These are phyloP conservation scores for Nicotiana obtusifolia DNA, from an alignment of 257 asterid genomes.

Conservation along the genomic window DNA sequence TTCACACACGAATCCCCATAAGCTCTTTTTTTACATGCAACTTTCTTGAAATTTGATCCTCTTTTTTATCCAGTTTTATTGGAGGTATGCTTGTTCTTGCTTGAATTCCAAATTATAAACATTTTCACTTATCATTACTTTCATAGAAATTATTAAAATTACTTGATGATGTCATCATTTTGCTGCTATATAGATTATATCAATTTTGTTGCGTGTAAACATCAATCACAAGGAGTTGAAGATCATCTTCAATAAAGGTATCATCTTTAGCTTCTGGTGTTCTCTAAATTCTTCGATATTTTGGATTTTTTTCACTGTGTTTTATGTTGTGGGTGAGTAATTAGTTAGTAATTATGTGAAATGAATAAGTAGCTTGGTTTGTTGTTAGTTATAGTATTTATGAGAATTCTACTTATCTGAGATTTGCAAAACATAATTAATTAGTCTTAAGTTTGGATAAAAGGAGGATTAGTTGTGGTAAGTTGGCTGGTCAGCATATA, in stretches of 20 bases:
- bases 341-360: not conserved
- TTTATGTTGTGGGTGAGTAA: not conserved
- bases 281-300: not conserved
- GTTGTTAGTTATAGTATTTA: not conserved
- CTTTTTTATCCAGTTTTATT: not conserved
- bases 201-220: not conserved
- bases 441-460: not conserved
- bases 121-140: not conserved
- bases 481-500: not conserved
- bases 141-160: not conserved
- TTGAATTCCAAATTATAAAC: not conserved
- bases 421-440: not conserved
- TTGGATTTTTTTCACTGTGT: not conserved
- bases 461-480: not conserved
- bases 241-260: slow-evolving; percentile 12
- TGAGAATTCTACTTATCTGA: not conserved
- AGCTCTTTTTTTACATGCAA: not conserved
- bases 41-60: not conserved
- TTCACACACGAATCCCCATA: not conserved
- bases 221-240: not conserved
- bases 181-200: not conserved
- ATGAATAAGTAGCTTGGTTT: not conserved
- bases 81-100: slow-evolving; percentile 18
- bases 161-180: slow-evolving; percentile 11
- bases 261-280: not conserved